Conservation (phyloP, 768 basidiomycete species). For the Albatrellus ellisii region DNA sequence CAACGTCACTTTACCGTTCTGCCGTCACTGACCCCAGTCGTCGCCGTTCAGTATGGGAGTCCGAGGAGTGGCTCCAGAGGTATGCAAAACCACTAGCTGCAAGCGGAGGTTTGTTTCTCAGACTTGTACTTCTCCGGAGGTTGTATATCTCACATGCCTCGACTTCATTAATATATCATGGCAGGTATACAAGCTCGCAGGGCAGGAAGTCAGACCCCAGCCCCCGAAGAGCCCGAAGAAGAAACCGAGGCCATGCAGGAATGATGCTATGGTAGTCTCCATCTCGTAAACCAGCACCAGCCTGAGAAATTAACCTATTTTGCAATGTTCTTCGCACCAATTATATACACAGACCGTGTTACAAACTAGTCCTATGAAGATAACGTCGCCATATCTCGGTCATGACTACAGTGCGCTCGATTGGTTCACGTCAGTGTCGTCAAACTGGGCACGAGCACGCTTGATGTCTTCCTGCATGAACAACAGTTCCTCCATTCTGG, state of each 20-base stretch:
- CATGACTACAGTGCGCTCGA: constrained; percentile 32
- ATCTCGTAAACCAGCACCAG: too few species aligned
- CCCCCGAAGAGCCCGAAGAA: constrained; percentile 17
- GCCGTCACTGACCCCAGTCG: not conserved
- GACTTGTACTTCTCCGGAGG: not conserved
- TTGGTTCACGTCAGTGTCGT: constrained; percentile 35
- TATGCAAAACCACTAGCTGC: constrained; percentile 68
- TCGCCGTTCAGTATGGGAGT: constrained; percentile 73
- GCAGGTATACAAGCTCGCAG: constrained; percentile 38
- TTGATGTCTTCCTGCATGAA: constrained; percentile 95
- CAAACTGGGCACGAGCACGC: constrained; percentile 71
- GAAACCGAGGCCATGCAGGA: constrained; percentile 57
- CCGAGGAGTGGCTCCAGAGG: constrained; percentile 84
- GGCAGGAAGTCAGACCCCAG: not conserved
- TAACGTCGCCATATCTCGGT: too few species aligned
- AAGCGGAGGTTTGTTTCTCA: constrained; percentile 45
- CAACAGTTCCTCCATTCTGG: constrained; percentile 81
- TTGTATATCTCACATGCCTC: not conserved
- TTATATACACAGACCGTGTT: too few species aligned
- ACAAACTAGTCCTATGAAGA: too few species aligned
- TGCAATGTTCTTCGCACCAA: too few species aligned
- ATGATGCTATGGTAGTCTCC: constrained; percentile 21
- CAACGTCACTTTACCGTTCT: constrained; percentile 18
- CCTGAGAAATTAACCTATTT: too few species aligned
- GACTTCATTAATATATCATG: not conserved